Conservation (phyloP, 2,329 filamentous ascomycete genomes). For the Colletotrichum sublineola region DNA sequence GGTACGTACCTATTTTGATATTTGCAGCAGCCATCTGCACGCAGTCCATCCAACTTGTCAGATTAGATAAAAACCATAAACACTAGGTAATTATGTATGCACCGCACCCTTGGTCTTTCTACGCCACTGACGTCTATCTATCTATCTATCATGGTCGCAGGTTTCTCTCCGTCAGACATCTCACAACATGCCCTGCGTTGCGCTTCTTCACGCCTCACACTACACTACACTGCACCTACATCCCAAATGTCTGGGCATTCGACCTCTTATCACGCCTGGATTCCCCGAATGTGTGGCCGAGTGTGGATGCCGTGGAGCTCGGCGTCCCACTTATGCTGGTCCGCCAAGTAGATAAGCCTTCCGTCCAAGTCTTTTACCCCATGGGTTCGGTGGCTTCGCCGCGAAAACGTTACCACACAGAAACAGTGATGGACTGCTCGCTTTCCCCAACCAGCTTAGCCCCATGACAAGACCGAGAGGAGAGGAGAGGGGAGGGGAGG, state of each 20-base stretch:
- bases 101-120: not conserved
- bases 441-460: slow-evolving; percentile 20
- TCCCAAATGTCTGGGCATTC: not conserved
- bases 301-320: slow-evolving; percentile 33
- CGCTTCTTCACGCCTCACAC: not conserved
- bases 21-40: too few species aligned
- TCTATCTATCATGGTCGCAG: not conserved
- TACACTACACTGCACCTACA: not conserved
- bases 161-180: slow-evolving; percentile 1
- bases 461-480: slow-evolving; percentile 3
- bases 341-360: slow-evolving; percentile 42
- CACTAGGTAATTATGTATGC: not conserved
- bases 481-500: too few species aligned
- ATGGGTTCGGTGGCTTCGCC: slow-evolving; percentile 35
- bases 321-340: slow-evolving; percentile 17
- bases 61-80: too few species aligned
- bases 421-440: slow-evolving; percentile 35
- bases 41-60: too few species aligned
- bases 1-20: too few species aligned
- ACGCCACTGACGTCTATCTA: not conserved
- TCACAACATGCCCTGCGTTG: not conserved
- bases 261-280: slow-evolving; percentile 31
- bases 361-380: slow-evolving; percentile 30
- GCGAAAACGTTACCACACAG: slow-evolving; percentile 41
- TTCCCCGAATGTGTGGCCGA: slow-evolving; percentile 34